Base-by-base conservation (phyloP, 805 yeast genomes). In the Wickerhamomyces sydowiorum region DNA sequence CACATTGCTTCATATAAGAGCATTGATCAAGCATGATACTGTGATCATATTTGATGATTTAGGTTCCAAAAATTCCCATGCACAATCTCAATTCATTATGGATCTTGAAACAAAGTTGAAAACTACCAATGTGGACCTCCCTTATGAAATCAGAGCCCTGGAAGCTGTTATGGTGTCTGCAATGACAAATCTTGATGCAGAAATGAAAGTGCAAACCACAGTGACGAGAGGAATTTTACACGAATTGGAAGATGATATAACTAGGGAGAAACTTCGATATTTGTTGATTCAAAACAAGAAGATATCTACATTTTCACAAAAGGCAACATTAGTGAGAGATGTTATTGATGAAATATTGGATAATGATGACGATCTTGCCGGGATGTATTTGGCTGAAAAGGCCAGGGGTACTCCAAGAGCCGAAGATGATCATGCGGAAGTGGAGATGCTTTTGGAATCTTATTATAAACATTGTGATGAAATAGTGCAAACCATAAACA, bases 401-500 rank as follows among this genome's bases (percentile, higher is more conserved):
- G 43, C 60, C 43, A 38, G 52, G 39, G 62, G 86, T 60, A 33
- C 53, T 23, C 69, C 73, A 1, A 63, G 86, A 25, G 60, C 65
- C 14, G 72, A 74, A 2, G 76, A 76, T 39, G 85, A 87, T 49
- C 96, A 86, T 59, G 80, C 81, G 33, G 98, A 93, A 53, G 86
- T 89, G 18, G 99, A 93, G 58, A 73, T 93, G 70, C 69, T 93
- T 39, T 63, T 93, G 20, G 99, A 93, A 57, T 83, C 95, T 1
- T 93, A 93, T 66, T 88, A 86, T 53, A 82, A 83, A 40, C 95
- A 91, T 41, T 77, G 86, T 45, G 98, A 91, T 65, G 97, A 95
- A 54, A 86, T 93, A 48, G 97, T 91, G 2, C 98, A 93, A 60
- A 85, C 86, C 3, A 84, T 83, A 18, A 93, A 83, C 48, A 85